phyloP scores from a whole-genome alignment of 139 green algal genomes.

The Tetraselmis chui region DNA sequence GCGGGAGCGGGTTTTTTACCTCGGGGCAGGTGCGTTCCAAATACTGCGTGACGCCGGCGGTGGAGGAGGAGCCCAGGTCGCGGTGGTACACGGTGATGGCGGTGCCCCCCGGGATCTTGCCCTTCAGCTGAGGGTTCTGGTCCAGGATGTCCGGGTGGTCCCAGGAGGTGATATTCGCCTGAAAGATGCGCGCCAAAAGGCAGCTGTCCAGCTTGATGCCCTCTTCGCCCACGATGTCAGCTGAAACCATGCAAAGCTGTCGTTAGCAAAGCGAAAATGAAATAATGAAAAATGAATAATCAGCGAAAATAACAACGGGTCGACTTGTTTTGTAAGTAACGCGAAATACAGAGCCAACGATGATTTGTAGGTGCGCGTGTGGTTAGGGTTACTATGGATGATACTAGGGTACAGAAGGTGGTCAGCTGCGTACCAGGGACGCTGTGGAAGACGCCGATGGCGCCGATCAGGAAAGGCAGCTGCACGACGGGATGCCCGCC shows the following conservation, averaged over 20 bases:
- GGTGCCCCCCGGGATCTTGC: conserved; percentile 4
- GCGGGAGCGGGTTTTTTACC: too few species aligned
- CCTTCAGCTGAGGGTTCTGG: conserved; percentile 19
- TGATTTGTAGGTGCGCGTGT: too few species aligned
- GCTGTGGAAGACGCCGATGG: conserved; percentile 29
- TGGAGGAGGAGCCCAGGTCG: conserved; percentile 18
- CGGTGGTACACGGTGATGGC: conserved; percentile 23
- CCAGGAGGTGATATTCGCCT: conserved; percentile 25
- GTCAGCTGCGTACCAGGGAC: conserved; percentile 17
- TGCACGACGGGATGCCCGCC: conserved; percentile 9
- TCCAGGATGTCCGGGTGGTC: conserved; percentile 24
- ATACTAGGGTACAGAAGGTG: too few species aligned
- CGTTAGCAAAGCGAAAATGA: too few species aligned
- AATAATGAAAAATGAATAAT: too few species aligned
- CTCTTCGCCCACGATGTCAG: not conserved
- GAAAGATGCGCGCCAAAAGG: conserved; percentile 23
- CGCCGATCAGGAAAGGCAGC: conserved; percentile 28
- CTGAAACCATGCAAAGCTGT: too few species aligned
- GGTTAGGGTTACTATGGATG: too few species aligned
- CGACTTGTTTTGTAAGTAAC: too few species aligned
- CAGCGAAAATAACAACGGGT: too few species aligned
- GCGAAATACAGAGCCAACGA: too few species aligned
- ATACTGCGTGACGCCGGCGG: conserved; percentile 14
- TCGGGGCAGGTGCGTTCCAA: conserved; percentile 14
- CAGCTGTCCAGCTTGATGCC: conserved; percentile 19